Conservation (phyloP, 1,139 yeast genomes). For the Zygosaccharomyces sapae region DNA sequence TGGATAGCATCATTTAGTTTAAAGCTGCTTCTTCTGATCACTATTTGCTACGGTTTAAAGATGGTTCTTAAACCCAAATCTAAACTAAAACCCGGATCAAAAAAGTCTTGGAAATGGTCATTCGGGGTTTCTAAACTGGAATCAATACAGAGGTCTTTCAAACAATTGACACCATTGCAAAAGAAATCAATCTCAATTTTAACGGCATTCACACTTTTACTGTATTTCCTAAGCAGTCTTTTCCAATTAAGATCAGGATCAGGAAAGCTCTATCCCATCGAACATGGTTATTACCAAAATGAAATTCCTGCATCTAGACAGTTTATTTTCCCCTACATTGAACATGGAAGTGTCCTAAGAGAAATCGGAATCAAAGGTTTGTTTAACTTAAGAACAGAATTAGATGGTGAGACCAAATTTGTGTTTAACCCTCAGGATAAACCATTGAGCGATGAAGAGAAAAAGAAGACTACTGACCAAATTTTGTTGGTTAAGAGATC, state of each 20-base stretch:
- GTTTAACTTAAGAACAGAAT: constrained; percentile 43
- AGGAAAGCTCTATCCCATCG: constrained; percentile 25
- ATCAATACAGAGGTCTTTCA: constrained; percentile 1
- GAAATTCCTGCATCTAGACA: constrained; percentile 48
- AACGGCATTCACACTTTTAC: constrained; percentile 11
- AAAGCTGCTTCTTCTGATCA: constrained; percentile 7
- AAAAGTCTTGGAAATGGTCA: constrained; percentile 11
- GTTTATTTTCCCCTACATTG: constrained; percentile 63
- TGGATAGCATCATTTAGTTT: background rate
- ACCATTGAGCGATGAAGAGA: constrained; percentile 40
- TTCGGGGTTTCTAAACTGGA: background rate
- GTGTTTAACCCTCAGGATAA: constrained; percentile 44
- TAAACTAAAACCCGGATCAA: constrained; percentile 14
- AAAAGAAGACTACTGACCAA: constrained; percentile 41
- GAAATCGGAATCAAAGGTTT: constrained; percentile 52
- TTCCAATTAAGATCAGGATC: constrained; percentile 9
- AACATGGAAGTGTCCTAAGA: constrained; percentile 56
- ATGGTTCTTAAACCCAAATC: constrained; percentile 22
- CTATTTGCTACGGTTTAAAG: constrained; percentile 12
- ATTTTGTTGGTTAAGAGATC: constrained; percentile 47
- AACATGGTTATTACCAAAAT: constrained; percentile 41
- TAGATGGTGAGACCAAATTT: constrained; percentile 45
- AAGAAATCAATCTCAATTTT: constrained; percentile 9
- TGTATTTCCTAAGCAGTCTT: constrained; percentile 13
- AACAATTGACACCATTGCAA: constrained; percentile 3